Percentiles rank a stretch among this genome's conserved stretches.
These are phyloP conservation scores for Arachis monticola DNA, from an alignment of 331 rosid genomes.

Conservation along the genomic window DNA sequence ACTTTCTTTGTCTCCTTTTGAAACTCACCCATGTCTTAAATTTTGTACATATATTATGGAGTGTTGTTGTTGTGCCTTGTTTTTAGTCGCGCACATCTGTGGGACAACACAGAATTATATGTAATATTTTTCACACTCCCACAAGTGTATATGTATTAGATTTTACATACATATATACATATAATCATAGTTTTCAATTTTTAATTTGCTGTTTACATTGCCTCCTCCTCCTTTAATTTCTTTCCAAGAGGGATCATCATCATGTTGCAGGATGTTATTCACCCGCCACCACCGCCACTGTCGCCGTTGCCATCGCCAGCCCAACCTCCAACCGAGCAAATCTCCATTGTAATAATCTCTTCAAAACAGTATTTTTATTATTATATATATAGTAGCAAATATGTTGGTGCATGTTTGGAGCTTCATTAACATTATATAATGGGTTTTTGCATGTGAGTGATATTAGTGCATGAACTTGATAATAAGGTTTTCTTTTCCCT, in stretches of 20 bases:
- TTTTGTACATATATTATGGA: neutral
- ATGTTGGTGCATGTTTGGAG: constrained; percentile 29
- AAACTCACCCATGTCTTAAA: neutral
- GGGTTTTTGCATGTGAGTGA: constrained; percentile 8
- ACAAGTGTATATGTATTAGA: neutral
- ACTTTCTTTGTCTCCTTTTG: constrained; percentile 23
- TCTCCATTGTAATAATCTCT: constrained; percentile 53
- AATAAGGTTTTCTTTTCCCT: neutral
- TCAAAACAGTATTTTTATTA: too few relatives aligned
- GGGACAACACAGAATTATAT: constrained; percentile 1
- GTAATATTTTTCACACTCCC: constrained; percentile 12
- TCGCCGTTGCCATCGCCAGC: neutral
- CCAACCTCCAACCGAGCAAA: constrained; percentile 51
- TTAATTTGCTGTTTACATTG: constrained; percentile 3
- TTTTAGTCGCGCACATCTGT: constrained; percentile 28
- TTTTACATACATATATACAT: neutral
- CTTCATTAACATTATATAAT: constrained; percentile 1
- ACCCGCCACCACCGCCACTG: constrained; percentile 36
- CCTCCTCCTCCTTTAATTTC: constrained; percentile 2
- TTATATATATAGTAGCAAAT: neutral
- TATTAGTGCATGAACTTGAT: constrained; percentile 18
- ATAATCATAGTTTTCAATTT: neutral
- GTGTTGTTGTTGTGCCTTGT: constrained; percentile 39
- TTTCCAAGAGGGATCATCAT: constrained; percentile 9
- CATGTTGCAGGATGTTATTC: constrained; percentile 82